Evolutionary conservation across 495 filamentous ascomycete species (phyloP), one percentile per base, ranked within the genome.

Genomic region (Hypoxylon perforatum): DNA sequence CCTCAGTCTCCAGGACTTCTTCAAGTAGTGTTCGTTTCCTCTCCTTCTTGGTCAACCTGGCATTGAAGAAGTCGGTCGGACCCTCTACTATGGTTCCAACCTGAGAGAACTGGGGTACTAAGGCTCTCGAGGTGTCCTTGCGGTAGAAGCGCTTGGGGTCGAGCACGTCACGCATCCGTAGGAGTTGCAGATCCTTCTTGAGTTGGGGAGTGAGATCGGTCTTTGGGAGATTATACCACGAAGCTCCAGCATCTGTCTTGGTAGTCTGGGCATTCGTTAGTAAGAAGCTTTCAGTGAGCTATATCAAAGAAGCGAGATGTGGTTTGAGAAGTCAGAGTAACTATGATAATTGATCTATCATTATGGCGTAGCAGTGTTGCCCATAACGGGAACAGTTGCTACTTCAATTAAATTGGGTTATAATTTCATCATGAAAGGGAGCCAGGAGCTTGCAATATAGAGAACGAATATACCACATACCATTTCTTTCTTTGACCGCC

Each of bases 121-220:
- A 74, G 52, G 80, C 76, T 77, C 89, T 90, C 25, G 82, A 82
- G 36, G 57, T 74, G 55, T 84, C 87, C 76, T 96, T 97, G 72
- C 94, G 95, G 83, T 97, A 97, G 71, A 92, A 90, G 54, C 93
- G 84, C 72, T 98, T 93, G 4, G 93, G 88, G 61, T 97, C 95
- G 3, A 97, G 82, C 7, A 96, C 91, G 54, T 88, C 88, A 62
- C 95, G 89, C 91, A 97, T 94, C 53, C 90, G 87, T 55, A 98
- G 76, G 3, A 97, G 78, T 73, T 96, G 92, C 4, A 98, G 76
- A 73, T 98, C 96, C 55, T 92, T 85, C 75, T 92, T 94, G 18
- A 97, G 80, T 67, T 96, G 87, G 9, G 92, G 85, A 0, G 93
- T 97, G 46, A 97, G 75, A 51, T 91, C 84, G 25, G 94, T 97